These are phyloP conservation scores for Fistulifera solaris DNA, from an alignment of 108 stramenopile genomes.

Conservation along the genomic window DNA sequence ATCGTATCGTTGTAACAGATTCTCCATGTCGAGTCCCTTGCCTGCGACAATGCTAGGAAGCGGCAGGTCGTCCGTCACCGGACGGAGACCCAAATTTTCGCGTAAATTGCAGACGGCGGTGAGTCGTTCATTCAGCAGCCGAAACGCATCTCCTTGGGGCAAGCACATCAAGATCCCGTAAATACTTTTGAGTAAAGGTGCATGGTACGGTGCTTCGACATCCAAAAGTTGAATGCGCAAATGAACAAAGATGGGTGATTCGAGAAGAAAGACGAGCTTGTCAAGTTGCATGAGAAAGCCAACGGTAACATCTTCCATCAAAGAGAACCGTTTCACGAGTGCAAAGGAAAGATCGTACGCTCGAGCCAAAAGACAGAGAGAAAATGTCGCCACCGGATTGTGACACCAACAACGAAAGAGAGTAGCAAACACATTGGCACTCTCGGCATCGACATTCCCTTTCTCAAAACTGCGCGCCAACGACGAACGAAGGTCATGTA, in stretches of 20 bases:
- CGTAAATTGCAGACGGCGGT: constrained; percentile 83
- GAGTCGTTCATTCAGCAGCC: constrained; percentile 75
- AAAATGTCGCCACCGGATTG: constrained; percentile 94
- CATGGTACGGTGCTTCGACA: constrained; percentile 80
- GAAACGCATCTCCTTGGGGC: constrained; percentile 89
- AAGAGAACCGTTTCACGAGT: constrained; percentile 82
- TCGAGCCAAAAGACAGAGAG: constrained; percentile 91
- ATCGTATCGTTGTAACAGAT: constrained; percentile 40
- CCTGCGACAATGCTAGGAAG: constrained; percentile 5
- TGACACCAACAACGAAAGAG: constrained; percentile 96
- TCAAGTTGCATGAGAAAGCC: constrained; percentile 98
- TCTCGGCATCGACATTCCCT: constrained; percentile 8
- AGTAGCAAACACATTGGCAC: constrained; percentile 61
- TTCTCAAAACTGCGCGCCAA: constrained; percentile 41
- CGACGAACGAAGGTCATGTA: constrained; percentile 74
- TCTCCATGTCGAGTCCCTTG: constrained; percentile 16
- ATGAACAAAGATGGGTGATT: constrained; percentile 97
- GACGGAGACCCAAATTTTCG: constrained; percentile 67
- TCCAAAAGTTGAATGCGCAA: constrained; percentile 92
- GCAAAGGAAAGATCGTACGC: constrained; percentile 90
- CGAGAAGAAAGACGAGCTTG: constrained; percentile 94
- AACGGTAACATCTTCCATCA: constrained; percentile 89
- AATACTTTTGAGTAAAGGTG: constrained; percentile 81
- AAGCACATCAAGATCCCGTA: constrained; percentile 94
- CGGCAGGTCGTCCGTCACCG: background rate